phyloP scores from a whole-genome alignment of 495 filamentous ascomycete genomes.

The Xylaria scruposa region DNA sequence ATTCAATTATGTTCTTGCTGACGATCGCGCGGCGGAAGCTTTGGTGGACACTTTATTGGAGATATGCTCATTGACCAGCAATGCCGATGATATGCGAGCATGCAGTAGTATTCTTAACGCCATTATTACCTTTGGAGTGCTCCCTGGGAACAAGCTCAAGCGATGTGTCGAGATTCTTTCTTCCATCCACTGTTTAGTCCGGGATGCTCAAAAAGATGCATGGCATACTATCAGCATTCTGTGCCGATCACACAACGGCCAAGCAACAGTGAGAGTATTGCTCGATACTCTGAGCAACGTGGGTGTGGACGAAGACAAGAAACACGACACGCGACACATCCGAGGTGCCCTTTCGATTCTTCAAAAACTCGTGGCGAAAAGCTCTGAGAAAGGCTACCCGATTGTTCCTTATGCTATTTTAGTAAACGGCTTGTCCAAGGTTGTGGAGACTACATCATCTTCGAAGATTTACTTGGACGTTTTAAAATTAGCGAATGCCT shows the following conservation, averaged over 20 bases:
- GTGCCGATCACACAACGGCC: constrained; percentile 78
- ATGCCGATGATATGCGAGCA: constrained; percentile 74
- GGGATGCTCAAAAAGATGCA: constrained; percentile 69
- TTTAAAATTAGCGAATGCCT: constrained; percentile 57
- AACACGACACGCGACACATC: constrained; percentile 63
- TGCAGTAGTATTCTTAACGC: constrained; percentile 80
- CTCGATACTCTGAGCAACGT: constrained; percentile 66
- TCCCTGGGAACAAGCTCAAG: constrained; percentile 71
- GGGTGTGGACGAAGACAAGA: constrained; percentile 55
- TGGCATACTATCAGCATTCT: constrained; percentile 80
- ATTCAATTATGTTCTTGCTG: constrained; percentile 79
- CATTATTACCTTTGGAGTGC: constrained; percentile 77
- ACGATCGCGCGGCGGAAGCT: constrained; percentile 67
- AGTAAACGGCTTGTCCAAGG: constrained; percentile 63
- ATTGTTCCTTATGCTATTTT: constrained; percentile 61
- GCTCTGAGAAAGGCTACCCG: constrained; percentile 68
- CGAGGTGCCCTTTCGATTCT: constrained; percentile 74
- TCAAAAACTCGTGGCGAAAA: constrained; percentile 66
- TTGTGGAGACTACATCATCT: constrained; percentile 62
- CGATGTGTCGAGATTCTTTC: constrained; percentile 80
- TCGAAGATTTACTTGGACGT: constrained; percentile 61
- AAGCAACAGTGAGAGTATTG: constrained; percentile 69
- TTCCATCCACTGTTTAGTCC: constrained; percentile 78
- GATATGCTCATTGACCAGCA: constrained; percentile 78
- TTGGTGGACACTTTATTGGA: constrained; percentile 72